Base-by-base conservation (phyloP, 1,284 basidiomycete species). In the Rhizoctonia solani region DNA sequence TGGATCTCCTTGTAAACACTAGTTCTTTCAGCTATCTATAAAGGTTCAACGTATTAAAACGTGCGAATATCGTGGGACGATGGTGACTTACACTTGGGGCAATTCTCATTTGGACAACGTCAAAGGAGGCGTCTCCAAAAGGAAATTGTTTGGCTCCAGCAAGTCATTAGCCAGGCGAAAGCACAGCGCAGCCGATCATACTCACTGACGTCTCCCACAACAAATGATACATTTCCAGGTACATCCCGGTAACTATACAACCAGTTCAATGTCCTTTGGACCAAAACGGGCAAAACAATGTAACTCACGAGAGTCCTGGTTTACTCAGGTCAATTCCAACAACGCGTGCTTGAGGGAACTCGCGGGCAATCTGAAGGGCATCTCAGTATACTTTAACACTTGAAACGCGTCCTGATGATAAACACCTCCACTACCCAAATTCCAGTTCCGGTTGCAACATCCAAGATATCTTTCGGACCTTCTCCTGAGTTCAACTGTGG, bases 101-200 rank as follows among this genome's bases (percentile, higher is more conserved):
- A 46, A 61, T 49, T 16, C 58, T 44, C 58, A 61, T 61, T 25
- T 61, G 58, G 3, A 61, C 58, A 32, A 41, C 58, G 9, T 61
- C 58, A 29, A 61, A 61, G 1, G 58, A 50, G 1, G 16, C 4
- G 19, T 11, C 25, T 49, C 50, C 58, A 37, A 61, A 61, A 3
- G 46, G 46, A 23, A 61, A 32, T 14, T n/a, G 46, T 23, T 61
- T 46, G 29, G 32, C 29, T 39, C 25, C 3, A 39, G 30, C 41
- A 39, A 27, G 29, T 39, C 5, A 14, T 21, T 39, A 8, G 16
- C 16, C 37, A 8, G 8, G 9, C 37, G 8, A 8, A 16, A 8
- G 9, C 8, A 16, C 9, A 39, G 9, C 8, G 8, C 16, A 39
- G n/a, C n/a, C n/a, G n/a, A 13, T 9, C n/a, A 50, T 6, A 61